Conservation (phyloP, 2,329 filamentous ascomycete species). For the Aspergillus flavus region DNA sequence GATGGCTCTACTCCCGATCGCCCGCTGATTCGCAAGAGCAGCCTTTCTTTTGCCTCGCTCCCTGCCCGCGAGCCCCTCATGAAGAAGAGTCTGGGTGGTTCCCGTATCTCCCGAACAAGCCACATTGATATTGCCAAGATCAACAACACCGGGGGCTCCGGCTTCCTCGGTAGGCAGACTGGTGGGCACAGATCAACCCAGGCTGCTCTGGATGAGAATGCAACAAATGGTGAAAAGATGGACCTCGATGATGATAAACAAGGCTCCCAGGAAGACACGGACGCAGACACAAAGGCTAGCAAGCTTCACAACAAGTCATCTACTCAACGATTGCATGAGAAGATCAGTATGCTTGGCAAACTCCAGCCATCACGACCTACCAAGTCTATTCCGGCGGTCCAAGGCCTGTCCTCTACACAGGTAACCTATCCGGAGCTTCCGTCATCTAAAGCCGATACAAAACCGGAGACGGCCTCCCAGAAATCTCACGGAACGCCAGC, state of each 20-base stretch:
- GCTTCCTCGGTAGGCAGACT: conserved; percentile 73
- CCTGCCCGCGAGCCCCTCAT: conserved; percentile 86
- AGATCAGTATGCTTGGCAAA: conserved; percentile 75
- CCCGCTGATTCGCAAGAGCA: conserved; percentile 85
- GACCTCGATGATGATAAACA: conserved; percentile 59
- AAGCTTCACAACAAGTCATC: conserved; percentile 80
- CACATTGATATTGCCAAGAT: conserved; percentile 67
- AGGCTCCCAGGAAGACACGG: conserved; percentile 44
- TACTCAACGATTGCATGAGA: conserved; percentile 90
- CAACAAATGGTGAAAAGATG: conserved; percentile 49
- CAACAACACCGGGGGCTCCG: conserved; percentile 57
- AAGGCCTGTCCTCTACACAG: conserved; percentile 31
- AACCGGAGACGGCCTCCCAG: conserved; percentile 23
- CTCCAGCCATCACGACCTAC: conserved; percentile 50
- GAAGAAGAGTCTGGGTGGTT: conserved; percentile 78
- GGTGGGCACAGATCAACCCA: conserved; percentile 56
- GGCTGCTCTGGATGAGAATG: conserved; percentile 42
- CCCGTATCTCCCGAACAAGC: conserved; percentile 72
- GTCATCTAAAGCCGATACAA: conserved; percentile 31
- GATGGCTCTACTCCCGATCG: conserved; percentile 54
- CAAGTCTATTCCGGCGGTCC: conserved; percentile 47
- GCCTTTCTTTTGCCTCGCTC: conserved; percentile 88
- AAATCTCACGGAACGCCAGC: conserved; percentile 25
- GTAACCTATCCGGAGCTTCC: conserved; percentile 42
- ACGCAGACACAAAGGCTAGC: conserved; percentile 54